phyloP scores from a whole-genome alignment of 1,284 basidiomycete species.

The Trichosporon faecale region DNA sequence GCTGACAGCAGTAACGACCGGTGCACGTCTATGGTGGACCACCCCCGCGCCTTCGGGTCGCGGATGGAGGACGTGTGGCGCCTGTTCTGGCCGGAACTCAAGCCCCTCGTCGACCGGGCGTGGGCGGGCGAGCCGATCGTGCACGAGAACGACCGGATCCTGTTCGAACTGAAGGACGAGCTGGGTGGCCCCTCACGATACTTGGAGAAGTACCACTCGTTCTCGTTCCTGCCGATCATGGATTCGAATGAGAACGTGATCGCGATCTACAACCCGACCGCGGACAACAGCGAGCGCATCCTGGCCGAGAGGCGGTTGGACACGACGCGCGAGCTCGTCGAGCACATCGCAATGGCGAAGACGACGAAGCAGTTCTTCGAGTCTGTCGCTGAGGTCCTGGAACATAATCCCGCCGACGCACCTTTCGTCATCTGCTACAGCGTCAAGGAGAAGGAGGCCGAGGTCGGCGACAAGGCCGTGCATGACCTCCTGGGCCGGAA shows the following conservation, averaged over 20 bases:
- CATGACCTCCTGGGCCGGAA: background rate
- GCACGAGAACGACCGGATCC: conserved; percentile 24
- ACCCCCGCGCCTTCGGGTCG: conserved; percentile 36
- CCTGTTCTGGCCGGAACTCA: conserved; percentile 29
- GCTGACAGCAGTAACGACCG: conserved; percentile 36
- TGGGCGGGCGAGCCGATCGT: conserved; percentile 22
- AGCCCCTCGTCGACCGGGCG: conserved; percentile 24
- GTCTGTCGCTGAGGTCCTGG: conserved; percentile 29
- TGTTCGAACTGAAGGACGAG: background rate
- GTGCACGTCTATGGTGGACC: conserved; percentile 32
- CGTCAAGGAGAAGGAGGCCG: conserved; percentile 21
- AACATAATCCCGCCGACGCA: conserved; percentile 37
- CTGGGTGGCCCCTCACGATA: background rate
- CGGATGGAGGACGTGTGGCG: conserved; percentile 35
- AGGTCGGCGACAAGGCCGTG: background rate
- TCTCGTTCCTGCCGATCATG: conserved; percentile 39
- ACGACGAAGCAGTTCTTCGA: conserved; percentile 32
- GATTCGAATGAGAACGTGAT: conserved; percentile 29
- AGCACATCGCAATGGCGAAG: conserved; percentile 30
- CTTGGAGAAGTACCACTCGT: conserved; percentile 41
- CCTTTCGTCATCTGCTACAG: conserved; percentile 44
- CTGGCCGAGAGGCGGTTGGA: conserved; percentile 35
- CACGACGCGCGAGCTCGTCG: conserved; percentile 38
- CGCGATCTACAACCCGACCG: conserved; percentile 38
- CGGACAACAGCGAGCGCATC: conserved; percentile 36